Evolutionary conservation across 805 yeast genomes (phyloP).

Genomic region (Suhomyces sp.): DNA sequence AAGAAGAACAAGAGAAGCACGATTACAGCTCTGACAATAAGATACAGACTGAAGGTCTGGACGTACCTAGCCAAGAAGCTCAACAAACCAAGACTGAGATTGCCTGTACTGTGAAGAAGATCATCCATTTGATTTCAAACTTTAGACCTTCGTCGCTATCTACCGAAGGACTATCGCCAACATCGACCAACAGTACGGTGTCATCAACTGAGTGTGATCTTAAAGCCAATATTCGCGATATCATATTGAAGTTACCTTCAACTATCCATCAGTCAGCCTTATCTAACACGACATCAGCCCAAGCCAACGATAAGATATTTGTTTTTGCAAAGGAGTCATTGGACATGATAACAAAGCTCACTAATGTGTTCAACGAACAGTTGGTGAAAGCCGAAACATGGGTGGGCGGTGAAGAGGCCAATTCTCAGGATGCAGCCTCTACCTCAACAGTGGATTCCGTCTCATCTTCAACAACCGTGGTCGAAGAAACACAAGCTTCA

Average conservation of each 20-base stretch:
- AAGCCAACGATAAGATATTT: constrained; percentile 62
- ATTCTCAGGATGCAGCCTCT: background rate
- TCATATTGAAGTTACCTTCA: constrained; percentile 70
- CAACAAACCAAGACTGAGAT: constrained; percentile 72
- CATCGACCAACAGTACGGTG: constrained; percentile 7
- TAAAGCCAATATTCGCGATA: constrained; percentile 74
- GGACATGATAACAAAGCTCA: constrained; percentile 80
- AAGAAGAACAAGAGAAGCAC: constrained; percentile 13
- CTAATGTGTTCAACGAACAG: constrained; percentile 81
- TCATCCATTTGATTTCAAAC: constrained; percentile 79
- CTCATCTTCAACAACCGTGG: background rate
- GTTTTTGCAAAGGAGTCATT: constrained; percentile 85
- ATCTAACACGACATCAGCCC: constrained; percentile 15
- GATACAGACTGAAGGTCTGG: constrained; percentile 13
- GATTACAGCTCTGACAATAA: constrained; percentile 28
- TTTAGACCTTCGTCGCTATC: constrained; percentile 49
- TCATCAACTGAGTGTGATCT: constrained; percentile 18
- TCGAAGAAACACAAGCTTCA: background rate
- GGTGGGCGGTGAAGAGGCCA: constrained; percentile 47
- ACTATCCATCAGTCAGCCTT: constrained; percentile 54
- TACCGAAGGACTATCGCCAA: constrained; percentile 12
- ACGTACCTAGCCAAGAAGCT: constrained; percentile 16
- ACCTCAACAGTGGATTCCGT: background rate
- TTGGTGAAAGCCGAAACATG: constrained; percentile 82
- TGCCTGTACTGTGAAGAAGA: constrained; percentile 83